Conservation (phyloP, 805 yeast genomes). For the Yamadazyma phyllophila region DNA sequence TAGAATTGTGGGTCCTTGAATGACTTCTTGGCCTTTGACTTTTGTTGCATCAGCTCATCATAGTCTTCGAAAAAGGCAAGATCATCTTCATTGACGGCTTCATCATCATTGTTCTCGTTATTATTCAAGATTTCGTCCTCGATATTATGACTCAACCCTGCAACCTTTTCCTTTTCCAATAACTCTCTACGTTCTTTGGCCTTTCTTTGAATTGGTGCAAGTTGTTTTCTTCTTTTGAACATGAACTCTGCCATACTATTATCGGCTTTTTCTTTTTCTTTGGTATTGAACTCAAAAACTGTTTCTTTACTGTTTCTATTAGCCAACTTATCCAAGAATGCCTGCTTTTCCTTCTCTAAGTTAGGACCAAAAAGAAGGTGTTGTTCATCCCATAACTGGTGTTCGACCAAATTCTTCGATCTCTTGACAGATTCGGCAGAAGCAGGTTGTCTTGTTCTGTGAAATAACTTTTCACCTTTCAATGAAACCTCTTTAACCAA, state of each 20-base stretch:
- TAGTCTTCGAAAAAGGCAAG: slow-evolving; percentile 54
- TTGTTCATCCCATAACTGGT: slow-evolving; percentile 84
- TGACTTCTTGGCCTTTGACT: slow-evolving; percentile 40
- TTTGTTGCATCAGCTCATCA: slow-evolving; percentile 32
- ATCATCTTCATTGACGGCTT: slow-evolving; percentile 43
- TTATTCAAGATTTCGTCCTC: slow-evolving; percentile 67
- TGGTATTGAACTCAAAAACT: slow-evolving; percentile 79
- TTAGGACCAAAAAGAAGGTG: slow-evolving; percentile 78
- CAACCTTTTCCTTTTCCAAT: slow-evolving; percentile 67
- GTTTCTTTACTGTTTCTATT: slow-evolving; percentile 79
- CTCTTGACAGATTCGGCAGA: slow-evolving; percentile 83
- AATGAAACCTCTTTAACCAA: slow-evolving; percentile 66
- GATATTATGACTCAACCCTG: slow-evolving; percentile 69
- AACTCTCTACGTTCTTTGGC: slow-evolving; percentile 69
- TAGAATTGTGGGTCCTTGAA: slow-evolving; percentile 78
- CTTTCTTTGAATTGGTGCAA: slow-evolving; percentile 82
- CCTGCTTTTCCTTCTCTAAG: slow-evolving; percentile 67
- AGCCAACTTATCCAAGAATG: slow-evolving; percentile 66
- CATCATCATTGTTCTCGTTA: slow-evolving; percentile 46
- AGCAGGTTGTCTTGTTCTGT: slow-evolving; percentile 83
- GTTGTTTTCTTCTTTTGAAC: slow-evolving; percentile 80
- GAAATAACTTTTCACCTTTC: slow-evolving; percentile 86
- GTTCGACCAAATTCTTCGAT: slow-evolving; percentile 68
- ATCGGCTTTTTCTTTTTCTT: slow-evolving; percentile 44
- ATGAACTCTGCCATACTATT: slow-evolving; percentile 75